Percentiles rank a stretch among this genome's conserved stretches.
phyloP scores from a whole-genome alignment of 1,139 yeast genomes.

The Hemisphaericaspora lyxosophila region DNA sequence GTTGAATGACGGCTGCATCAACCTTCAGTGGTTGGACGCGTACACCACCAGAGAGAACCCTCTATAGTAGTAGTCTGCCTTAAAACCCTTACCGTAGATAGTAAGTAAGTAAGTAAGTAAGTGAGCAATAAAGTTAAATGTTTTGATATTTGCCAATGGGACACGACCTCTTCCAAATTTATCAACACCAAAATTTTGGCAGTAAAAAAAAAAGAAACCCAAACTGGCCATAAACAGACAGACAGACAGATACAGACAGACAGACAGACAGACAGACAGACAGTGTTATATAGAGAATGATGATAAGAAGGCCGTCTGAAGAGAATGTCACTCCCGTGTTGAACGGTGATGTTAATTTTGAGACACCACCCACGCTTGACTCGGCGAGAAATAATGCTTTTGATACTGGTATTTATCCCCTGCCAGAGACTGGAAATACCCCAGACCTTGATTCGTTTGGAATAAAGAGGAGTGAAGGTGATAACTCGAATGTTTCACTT shows the following conservation, averaged over 20 bases:
- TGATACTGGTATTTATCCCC: neutral
- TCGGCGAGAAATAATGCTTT: neutral
- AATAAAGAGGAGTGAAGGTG: neutral
- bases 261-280: neutral
- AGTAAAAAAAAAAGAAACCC: neutral
- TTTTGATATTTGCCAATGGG: neutral
- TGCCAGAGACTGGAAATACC: neutral
- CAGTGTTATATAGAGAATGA: neutral
- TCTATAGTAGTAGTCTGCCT: too few species aligned
- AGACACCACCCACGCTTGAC: neutral
- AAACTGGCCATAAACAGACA: neutral
- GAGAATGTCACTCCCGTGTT: neutral
- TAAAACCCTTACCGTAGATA: too few species aligned
- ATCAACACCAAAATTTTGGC: too few species aligned
- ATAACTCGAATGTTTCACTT: neutral
- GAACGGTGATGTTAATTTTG: neutral
- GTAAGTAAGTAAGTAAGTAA: too few species aligned
- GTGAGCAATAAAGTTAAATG: too few species aligned
- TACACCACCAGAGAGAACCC: conserved; percentile 71
- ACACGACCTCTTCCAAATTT: neutral
- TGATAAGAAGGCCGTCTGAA: neutral
- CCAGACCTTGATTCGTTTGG: conserved; percentile 1
- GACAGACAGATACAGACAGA: too few species aligned
- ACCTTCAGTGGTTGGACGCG: conserved; percentile 74
- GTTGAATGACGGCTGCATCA: conserved; percentile 67